Percentiles rank a stretch among this genome's conserved stretches.
Conservation (phyloP, 2,329 filamentous ascomycete species). For the Diaporthe helianthi region DNA sequence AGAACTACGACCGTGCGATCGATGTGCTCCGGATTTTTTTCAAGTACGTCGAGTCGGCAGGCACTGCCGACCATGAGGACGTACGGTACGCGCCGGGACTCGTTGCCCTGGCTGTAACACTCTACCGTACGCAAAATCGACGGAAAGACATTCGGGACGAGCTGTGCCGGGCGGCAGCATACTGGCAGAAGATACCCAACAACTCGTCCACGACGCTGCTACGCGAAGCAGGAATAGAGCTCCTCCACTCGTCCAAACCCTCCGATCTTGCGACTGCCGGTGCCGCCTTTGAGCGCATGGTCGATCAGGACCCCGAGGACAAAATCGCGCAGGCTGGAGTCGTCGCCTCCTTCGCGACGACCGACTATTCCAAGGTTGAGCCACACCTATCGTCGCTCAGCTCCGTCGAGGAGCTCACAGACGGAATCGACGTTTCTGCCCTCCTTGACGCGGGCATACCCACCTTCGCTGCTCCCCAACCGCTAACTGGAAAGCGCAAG, state of each 20-base stretch:
- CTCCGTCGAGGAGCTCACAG: conserved; percentile 66
- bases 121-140: conserved; percentile 80
- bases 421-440: conserved; percentile 64
- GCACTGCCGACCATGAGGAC: conserved; percentile 63
- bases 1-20: conserved; percentile 77
- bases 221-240: conserved; percentile 80
- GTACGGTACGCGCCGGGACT: conserved; percentile 85
- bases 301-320: conserved; percentile 70
- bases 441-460: conserved; percentile 74
- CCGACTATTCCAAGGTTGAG: conserved; percentile 62
- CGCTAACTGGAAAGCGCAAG: conserved; percentile 43
- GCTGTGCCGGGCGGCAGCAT: conserved; percentile 77
- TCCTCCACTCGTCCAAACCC: conserved; percentile 76
- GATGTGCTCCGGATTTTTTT: conserved; percentile 79
- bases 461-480: conserved; percentile 49
- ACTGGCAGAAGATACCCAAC: conserved; percentile 68
- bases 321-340: conserved; percentile 78
- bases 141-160: conserved; percentile 74
- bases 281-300: conserved; percentile 79
- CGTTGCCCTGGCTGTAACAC: conserved; percentile 77
- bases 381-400: conserved; percentile 64
- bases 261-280: conserved; percentile 75
- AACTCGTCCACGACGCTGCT: conserved; percentile 60
- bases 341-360: conserved; percentile 79
- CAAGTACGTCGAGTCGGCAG: conserved; percentile 70